phyloP scores from a whole-genome alignment of 257 asterid genomes.

The Leptodermis oblonga region DNA sequence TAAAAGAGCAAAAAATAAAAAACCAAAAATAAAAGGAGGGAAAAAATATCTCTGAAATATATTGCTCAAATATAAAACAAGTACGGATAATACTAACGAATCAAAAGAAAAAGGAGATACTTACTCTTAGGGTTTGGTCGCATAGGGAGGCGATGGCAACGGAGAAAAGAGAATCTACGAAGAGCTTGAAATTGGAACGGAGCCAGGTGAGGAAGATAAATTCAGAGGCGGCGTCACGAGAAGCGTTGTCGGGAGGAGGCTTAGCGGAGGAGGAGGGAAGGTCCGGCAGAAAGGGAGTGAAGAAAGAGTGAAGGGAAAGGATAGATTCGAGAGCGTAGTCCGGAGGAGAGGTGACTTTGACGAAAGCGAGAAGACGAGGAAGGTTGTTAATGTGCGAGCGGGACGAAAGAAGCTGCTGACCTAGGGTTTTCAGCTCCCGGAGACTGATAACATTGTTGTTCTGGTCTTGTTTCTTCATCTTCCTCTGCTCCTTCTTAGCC shows the following conservation, averaged over 20 bases:
- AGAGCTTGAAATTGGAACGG: constrained; percentile 69
- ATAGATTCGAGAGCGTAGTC: constrained; percentile 62
- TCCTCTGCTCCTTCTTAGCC: constrained; percentile 31
- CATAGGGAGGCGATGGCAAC: constrained; percentile 38
- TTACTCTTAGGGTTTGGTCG: constrained; percentile 55
- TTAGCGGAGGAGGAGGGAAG: too few relatives aligned
- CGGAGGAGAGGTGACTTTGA: constrained; percentile 47
- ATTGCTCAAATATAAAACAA: neutral
- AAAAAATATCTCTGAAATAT: too few relatives aligned
- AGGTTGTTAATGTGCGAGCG: constrained; percentile 72
- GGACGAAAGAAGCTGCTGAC: constrained; percentile 62
- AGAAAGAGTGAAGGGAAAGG: constrained; percentile 79
- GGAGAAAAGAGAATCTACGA: constrained; percentile 38
- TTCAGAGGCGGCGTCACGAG: constrained; percentile 34
- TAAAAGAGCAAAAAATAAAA: constrained; percentile 20
- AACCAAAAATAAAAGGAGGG: too few relatives aligned
- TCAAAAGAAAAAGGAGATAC: neutral
- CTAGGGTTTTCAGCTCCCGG: constrained; percentile 50
- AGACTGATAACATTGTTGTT: constrained; percentile 26
- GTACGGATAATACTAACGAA: neutral
- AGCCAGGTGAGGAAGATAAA: constrained; percentile 58
- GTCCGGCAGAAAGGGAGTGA: constrained; percentile 66
- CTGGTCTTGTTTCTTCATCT: too few relatives aligned
- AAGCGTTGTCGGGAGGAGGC: neutral
- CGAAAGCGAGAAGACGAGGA: constrained; percentile 53